These are phyloP conservation scores for Phaeolepiota aurea DNA, from an alignment of 768 basidiomycete species.

Conservation along the genomic window DNA sequence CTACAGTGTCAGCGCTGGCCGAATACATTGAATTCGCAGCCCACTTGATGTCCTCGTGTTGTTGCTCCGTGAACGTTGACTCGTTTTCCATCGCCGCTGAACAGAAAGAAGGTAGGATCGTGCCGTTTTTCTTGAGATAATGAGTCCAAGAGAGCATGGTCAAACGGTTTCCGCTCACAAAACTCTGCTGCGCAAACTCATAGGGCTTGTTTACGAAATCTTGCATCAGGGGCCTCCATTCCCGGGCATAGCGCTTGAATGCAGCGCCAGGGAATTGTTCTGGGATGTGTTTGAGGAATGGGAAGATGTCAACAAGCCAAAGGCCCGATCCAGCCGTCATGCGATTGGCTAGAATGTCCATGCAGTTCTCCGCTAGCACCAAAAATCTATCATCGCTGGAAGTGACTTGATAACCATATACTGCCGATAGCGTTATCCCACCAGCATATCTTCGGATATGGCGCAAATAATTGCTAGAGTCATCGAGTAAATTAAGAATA, in stretches of 20 bases:
- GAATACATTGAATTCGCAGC: constrained; percentile 1
- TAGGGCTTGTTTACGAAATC: neutral
- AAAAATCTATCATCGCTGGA: neutral
- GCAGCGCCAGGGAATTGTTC: neutral
- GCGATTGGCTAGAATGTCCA: neutral
- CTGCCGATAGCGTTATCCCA: neutral
- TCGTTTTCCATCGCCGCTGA: neutral
- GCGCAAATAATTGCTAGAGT: neutral
- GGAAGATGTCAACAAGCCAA: neutral
- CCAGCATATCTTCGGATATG: neutral
- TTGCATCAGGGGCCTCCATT: neutral
- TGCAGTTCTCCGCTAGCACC: neutral
- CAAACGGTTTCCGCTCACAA: too few relatives aligned
- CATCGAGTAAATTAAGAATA: neutral
- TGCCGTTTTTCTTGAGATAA: neutral
- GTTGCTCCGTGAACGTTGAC: neutral
- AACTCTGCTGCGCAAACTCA: neutral
- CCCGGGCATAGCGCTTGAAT: neutral
- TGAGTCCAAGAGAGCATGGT: too few relatives aligned
- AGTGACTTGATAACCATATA: neutral
- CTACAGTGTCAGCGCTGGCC: neutral
- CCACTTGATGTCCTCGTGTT: neutral
- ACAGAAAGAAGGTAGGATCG: neutral
- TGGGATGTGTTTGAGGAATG: neutral
- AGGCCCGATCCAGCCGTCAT: neutral